These are phyloP conservation scores for Pseudoturritis turrita DNA, from an alignment of 345 rosid genomes.

Conservation along the genomic window DNA sequence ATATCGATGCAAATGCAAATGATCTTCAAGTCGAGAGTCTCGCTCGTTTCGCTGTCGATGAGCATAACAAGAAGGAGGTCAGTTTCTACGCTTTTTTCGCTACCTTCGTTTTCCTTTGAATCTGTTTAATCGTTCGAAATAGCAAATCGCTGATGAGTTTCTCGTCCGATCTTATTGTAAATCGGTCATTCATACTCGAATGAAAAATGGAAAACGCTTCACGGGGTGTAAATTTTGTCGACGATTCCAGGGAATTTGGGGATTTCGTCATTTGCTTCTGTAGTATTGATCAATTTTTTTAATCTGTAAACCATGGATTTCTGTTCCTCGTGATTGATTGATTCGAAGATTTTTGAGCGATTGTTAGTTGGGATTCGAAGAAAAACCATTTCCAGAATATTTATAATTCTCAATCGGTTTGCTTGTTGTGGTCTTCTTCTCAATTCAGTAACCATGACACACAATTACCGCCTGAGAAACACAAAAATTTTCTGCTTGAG, in stretches of 20 bases:
- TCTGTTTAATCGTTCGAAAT: not conserved
- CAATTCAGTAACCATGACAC: not conserved
- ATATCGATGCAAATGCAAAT: slow-evolving; percentile 50
- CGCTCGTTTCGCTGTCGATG: slow-evolving; percentile 88
- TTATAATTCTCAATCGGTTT: not conserved
- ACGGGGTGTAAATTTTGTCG: not conserved
- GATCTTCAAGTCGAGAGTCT: slow-evolving; percentile 57
- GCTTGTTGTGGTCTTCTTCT: not conserved
- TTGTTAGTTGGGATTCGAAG: not conserved
- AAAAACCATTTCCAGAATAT: not conserved
- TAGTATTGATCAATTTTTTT: not conserved
- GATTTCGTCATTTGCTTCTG: not conserved
- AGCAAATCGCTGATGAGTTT: not conserved
- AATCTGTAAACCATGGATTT: not conserved
- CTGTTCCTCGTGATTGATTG: not conserved
- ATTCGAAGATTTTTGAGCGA: not conserved
- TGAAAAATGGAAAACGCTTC: not conserved
- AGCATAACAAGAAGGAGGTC: slow-evolving; percentile 79
- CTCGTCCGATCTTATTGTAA: not conserved
- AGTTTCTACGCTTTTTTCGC: not conserved
- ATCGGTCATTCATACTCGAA: not conserved
- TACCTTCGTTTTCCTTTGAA: not conserved
- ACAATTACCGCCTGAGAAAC: not conserved
- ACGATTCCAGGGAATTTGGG: not conserved
- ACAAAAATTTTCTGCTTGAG: not conserved